Base-by-base conservation (phyloP, 805 yeast species). In the Wilhelminamyces savonicus region DNA sequence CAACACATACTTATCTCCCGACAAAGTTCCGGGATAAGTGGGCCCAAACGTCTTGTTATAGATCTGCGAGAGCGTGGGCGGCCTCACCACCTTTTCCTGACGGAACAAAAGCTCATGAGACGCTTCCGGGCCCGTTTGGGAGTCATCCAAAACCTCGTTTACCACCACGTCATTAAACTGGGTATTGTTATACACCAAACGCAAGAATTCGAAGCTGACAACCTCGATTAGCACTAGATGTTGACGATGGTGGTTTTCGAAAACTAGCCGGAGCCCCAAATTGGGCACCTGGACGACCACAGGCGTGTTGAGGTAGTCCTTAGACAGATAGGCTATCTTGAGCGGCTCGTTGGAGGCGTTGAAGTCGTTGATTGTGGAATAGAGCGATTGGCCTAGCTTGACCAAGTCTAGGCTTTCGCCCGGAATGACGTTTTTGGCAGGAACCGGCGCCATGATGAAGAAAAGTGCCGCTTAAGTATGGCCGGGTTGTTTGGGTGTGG, bases 31-130 rank as follows among this genome's bases (percentile, higher is more conserved):
- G 2, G 79, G 77, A 35, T 69, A 74, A 0, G 82, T 76, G 2
- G 82, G 82, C 0, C 83, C 83, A 44, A 76, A 72, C 2, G 67
- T 56, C 43, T 66, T 69, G 41, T 75, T 74, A 48, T 76, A 76
- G 3, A 76, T 58, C 12, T 57, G 50, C 26, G 65, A 67, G 38
- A 74, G 56, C 1, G 55, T 44, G 5, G 48, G 51, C 5, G 43
- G n/a, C n/a, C n/a, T n/a, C n/a, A n/a, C n/a, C n/a, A n/a, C n/a
- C n/a, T n/a, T n/a, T n/a, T n/a, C n/a, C n/a, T n/a, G n/a, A n/a
- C n/a, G n/a, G n/a, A n/a, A n/a, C n/a, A n/a, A n/a, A 35, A 37
- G 37, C 13, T 37, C 34, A 14, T 30, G 42, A 23, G 35, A 40
- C 19, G 22, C 32, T 7, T 27, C 24, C 9, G 25, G 23, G 21